Percentiles rank a stretch among this genome's conserved stretches.
Evolutionary conservation across 768 basidiomycete species (phyloP).

Genomic region (Lactifluus volemus): DNA sequence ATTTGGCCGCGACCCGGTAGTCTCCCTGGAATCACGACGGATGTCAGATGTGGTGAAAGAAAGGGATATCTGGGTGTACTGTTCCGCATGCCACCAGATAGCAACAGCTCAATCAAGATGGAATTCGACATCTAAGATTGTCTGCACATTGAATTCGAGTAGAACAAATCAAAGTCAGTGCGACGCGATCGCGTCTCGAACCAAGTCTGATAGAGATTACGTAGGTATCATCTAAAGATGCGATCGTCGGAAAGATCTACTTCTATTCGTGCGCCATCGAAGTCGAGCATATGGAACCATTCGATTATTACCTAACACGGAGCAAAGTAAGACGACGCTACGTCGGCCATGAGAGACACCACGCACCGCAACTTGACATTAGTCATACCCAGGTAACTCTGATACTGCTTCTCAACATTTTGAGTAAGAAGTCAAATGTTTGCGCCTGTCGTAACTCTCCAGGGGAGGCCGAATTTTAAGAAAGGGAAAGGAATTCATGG

Average conservation of each 20-base stretch:
- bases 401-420: constrained; percentile 99
- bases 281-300: constrained; percentile 99
- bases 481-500: constrained; percentile 93
- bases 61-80: constrained; percentile 95
- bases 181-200: constrained; percentile 27
- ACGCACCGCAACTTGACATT: constrained; percentile 92
- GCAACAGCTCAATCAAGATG: constrained; percentile 98
- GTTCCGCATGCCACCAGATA: constrained; percentile 97
- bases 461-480: constrained; percentile 92
- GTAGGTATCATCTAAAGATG: constrained; percentile 95
- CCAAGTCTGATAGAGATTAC: constrained; percentile 30
- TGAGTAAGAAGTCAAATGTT: constrained; percentile 94
- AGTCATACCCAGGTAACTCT: constrained; percentile 87
- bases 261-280: constrained; percentile 95
- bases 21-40: constrained; percentile 88
- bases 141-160: constrained; percentile 97
- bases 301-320: constrained; percentile 83
- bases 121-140: constrained; percentile 99
- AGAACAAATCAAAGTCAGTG: constrained; percentile 92
- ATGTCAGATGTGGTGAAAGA: constrained; percentile 94
- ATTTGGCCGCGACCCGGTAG: constrained; percentile 95
- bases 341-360: neutral
- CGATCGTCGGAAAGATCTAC: constrained; percentile 99
- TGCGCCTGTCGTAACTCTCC: constrained; percentile 96
- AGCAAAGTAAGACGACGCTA: neutral